Conservation (phyloP, 257 asterid genomes). For the Solanum infundibuliforme region DNA sequence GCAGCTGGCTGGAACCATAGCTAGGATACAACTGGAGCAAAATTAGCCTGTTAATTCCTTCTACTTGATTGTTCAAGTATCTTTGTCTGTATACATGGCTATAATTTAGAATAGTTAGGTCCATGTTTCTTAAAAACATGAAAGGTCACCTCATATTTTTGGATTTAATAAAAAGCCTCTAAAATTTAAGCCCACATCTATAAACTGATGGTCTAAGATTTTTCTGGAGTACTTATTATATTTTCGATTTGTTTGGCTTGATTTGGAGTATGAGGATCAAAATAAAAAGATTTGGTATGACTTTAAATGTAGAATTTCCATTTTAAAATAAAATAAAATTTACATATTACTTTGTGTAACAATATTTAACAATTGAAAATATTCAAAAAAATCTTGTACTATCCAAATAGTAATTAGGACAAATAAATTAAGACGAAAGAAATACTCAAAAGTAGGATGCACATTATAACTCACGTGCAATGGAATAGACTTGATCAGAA, state of each 20-base stretch:
- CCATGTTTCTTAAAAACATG: background rate
- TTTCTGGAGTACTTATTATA: background rate
- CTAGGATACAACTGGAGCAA: background rate
- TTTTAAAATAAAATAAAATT: no score
- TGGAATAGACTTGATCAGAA: background rate
- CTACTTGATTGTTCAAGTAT: background rate
- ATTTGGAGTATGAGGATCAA: background rate
- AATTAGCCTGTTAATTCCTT: background rate
- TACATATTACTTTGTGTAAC: background rate
- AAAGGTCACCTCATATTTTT: background rate
- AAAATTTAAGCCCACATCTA: background rate
- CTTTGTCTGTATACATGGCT: background rate
- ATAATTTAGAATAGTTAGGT: background rate
- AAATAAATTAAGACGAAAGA: no score
- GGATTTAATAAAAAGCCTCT: background rate
- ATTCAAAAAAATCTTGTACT: no score
- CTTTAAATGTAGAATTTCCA: background rate
- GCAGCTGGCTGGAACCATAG: background rate
- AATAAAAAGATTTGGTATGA: accelerated
- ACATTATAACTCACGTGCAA: background rate
- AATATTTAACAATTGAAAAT: no score
- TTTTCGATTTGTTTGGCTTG: background rate
- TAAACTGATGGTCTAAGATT: background rate
- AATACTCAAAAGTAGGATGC: background rate
- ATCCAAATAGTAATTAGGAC: background rate